Evolutionary conservation across 768 basidiomycete species (phyloP), one percentile per base, ranked within the genome.

Genomic region (Myochromella boudieri): DNA sequence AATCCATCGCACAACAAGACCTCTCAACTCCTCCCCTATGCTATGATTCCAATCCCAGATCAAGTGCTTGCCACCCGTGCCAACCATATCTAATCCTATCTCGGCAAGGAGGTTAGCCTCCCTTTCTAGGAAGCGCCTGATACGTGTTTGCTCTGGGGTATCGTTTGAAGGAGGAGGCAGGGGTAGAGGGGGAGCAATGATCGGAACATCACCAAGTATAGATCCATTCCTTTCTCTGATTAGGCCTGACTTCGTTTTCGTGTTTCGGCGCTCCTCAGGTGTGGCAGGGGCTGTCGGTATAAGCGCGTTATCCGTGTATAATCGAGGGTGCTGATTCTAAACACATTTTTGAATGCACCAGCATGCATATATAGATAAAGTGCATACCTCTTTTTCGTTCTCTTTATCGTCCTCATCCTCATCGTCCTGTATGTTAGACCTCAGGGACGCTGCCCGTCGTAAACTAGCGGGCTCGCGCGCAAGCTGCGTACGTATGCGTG

Each of bases 161-260:
- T 77, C 77, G 1, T 47, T 2, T 70, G 67, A 5, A 64, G 49
- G 57, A 6, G 66, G 58, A 6, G 61, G 53, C 46, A 71, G 62
- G 8, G 64, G 64, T 2, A 55, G 40, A 0, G 82, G 79, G 1
- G 82, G 82, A 3, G 80, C 80, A 11, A 84, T 76, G 44, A 81
- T 70, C 0, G 82, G 81, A 0, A 82, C 71, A 22, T 29, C 44
- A 18, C 45, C 45, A 36, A 9, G 49, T 18, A 3, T 15, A 45
- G 27, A 18, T 17, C 29, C 9, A 14, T 22, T 8, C 20, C 28
- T 21, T 25, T n/a, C 15, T 20, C n/a, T 22, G n/a, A 2, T 6
- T 22, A n/a, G 17, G n/a, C 9, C 15, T 34, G 20, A 33, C 3
- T 29, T 12, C 7, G n/a, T 17, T 18, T 37, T 29, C 18, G 6